Conservation (phyloP, 768 basidiomycete genomes). For the Crucibulum laeve region DNA sequence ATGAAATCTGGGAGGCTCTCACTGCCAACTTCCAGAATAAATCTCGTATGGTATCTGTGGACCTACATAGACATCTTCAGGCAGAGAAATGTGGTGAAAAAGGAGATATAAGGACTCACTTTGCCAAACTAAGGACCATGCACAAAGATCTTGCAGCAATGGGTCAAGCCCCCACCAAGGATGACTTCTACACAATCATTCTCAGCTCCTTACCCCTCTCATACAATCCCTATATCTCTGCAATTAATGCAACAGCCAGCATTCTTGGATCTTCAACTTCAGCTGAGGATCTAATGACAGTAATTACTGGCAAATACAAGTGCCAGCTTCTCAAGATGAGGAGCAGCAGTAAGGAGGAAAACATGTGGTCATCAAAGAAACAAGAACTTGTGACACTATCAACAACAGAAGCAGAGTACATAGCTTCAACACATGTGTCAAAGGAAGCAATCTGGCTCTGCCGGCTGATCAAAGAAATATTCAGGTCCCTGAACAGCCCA, state of each 20-base stretch:
- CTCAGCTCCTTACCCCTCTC: conserved; percentile 24
- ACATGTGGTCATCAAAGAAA: too few species aligned
- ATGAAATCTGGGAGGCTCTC: conserved; percentile 18
- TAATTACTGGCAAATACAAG: conserved; percentile 18
- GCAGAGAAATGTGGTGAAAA: too few species aligned
- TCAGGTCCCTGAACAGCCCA: conserved; percentile 1
- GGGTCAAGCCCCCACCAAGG: conserved; percentile 16
- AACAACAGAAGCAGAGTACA: too few species aligned
- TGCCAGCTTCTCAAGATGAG: conserved; percentile 9
- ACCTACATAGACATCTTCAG: conserved; percentile 16
- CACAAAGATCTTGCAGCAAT: conserved; percentile 22
- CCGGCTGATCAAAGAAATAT: conserved; percentile 13
- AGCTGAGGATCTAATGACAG: conserved; percentile 12
- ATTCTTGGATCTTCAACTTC: too few species aligned
- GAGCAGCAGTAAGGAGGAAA: conserved; percentile 12
- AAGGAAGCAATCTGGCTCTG: conserved; percentile 22
- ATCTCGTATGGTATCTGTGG: conserved; percentile 17
- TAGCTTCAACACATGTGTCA: conserved; percentile 13
- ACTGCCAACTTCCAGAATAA: conserved; percentile 14
- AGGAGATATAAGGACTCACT: conserved; percentile 21
- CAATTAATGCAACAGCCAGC: conserved; percentile 15
- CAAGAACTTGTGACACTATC: conserved; percentile 12
- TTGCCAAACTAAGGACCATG: conserved; percentile 18
- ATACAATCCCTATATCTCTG: conserved; percentile 22
- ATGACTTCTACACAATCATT: conserved; percentile 23